Evolutionary conservation across 2,329 filamentous ascomycete species (phyloP), one percentile per base, ranked within the genome.

Genomic region (Ascochyta lentis): DNA sequence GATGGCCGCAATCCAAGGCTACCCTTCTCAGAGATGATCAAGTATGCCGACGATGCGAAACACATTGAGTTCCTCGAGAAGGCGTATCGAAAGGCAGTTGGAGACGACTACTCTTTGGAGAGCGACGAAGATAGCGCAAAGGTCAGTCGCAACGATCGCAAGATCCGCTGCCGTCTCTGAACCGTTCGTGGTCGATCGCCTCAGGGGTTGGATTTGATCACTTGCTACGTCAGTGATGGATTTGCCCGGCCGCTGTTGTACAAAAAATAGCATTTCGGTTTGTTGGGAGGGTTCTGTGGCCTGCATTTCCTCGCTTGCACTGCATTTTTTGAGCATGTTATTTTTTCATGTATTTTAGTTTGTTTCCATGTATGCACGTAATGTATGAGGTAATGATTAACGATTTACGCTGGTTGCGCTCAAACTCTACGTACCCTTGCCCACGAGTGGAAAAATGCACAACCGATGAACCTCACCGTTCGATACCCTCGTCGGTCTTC

Each of bases 61-160:
- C 60, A 71, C 31, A 64, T 67, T 19, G 68, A 70, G 24, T 73
- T 69, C 49, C 56, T 74, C 3, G 58, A 66, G 12, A 59, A 63
- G 23, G 64, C 66, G 48, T 69, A 60, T 59, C 51, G 49, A 33
- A 67, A 64, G 23, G 56, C 62, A 34, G 60, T 64, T 10, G 49
- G 52, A 29, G 54, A 48, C 6, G 63, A 63, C 6, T 59, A 61
- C 39, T 37, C 52, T 13, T 33, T 59, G 23, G 54, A 62, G 23
- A 56, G 56, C 13, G 61, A 65, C 16, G 56, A 61, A 22, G 53
- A 56, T 2, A 24, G 39, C 29, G 47, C 31, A n/a, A 33, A 23
- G n/a, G 22, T 29, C 23, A 42, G 22, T 12, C 39, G 45, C 4
- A 49, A 49, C 24, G 41, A 49, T 34, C 45, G 40, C 40, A 38